Conservation (phyloP, 768 basidiomycete species). For the Tylopilus balloui region DNA sequence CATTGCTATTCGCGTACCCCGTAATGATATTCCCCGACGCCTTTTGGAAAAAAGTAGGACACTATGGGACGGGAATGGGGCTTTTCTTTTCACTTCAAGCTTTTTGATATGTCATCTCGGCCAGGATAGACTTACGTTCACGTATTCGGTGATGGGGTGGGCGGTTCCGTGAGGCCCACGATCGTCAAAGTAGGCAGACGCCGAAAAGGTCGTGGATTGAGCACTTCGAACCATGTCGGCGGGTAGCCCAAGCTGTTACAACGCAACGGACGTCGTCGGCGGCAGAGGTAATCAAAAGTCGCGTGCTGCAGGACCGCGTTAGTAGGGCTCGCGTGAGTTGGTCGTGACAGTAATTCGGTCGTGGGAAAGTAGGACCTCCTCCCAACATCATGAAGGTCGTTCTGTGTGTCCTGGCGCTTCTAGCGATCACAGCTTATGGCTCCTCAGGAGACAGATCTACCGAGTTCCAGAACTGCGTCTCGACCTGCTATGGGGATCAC, state of each 20-base stretch:
- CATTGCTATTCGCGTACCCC: slow-evolving; percentile 53
- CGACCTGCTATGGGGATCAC: slow-evolving; percentile 28
- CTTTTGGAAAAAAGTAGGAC: slow-evolving; percentile 94
- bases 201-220: slow-evolving; percentile 59
- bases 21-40: slow-evolving; percentile 93
- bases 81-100: slow-evolving; percentile 24
- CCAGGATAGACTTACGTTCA: slow-evolving; percentile 51
- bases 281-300: neutral
- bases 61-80: slow-evolving; percentile 64
- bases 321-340: neutral
- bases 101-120: neutral
- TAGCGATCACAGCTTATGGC: slow-evolving; percentile 3
- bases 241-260: neutral
- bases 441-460: slow-evolving; percentile 35
- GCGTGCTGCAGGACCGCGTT: neutral
- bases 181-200: slow-evolving; percentile 71
- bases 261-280: too few relatives aligned
- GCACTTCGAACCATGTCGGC: slow-evolving; percentile 34
- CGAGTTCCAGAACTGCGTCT: slow-evolving; percentile 36
- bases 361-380: too few relatives aligned
- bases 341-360: too few relatives aligned
- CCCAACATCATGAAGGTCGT: slow-evolving; percentile 19
- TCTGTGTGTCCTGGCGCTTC: slow-evolving; percentile 15
- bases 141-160: slow-evolving; percentile 73
- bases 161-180: slow-evolving; percentile 66